Evolutionary conservation across 2,329 filamentous ascomycete genomes (phyloP).

Genomic region (Ophiostoma tasmaniense): DNA sequence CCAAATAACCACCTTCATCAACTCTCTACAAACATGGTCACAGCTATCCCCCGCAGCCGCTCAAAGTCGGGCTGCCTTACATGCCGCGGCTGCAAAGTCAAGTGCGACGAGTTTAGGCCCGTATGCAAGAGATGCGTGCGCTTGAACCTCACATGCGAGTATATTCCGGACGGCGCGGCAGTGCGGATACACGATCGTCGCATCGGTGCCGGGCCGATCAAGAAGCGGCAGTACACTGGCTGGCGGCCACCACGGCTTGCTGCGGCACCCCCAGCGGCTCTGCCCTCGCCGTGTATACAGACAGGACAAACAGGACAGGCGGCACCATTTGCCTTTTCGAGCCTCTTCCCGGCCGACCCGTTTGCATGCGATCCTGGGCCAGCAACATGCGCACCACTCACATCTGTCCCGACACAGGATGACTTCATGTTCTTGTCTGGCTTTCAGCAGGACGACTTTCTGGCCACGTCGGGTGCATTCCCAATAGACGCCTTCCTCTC

Average conservation of each 20-base stretch:
- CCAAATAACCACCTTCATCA: neutral
- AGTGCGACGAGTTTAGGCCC: conserved; percentile 12
- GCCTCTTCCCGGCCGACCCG: neutral
- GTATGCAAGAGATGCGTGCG: conserved; percentile 3
- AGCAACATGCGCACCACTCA: neutral
- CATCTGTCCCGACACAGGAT: neutral
- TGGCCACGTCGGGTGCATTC: neutral
- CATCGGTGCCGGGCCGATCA: conserved; percentile 9
- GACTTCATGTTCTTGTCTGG: neutral
- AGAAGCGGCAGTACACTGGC: conserved; percentile 12
- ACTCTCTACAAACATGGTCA: neutral
- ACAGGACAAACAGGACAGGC: neutral
- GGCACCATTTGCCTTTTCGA: neutral
- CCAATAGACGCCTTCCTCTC: neutral
- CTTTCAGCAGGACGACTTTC: neutral
- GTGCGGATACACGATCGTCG: neutral
- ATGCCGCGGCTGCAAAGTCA: conserved; percentile 13
- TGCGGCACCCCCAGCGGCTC: neutral
- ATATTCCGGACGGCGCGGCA: neutral
- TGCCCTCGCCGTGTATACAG: neutral
- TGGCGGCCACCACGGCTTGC: conserved; percentile 11
- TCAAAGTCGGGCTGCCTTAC: conserved; percentile 12
- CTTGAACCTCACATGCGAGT: conserved; percentile 1
- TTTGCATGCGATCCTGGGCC: neutral
- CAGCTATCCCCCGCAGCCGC: neutral